These are phyloP conservation scores for Cavenderia fasciculata DNA, from an alignment of 78 protist species.

Conservation along the genomic window DNA sequence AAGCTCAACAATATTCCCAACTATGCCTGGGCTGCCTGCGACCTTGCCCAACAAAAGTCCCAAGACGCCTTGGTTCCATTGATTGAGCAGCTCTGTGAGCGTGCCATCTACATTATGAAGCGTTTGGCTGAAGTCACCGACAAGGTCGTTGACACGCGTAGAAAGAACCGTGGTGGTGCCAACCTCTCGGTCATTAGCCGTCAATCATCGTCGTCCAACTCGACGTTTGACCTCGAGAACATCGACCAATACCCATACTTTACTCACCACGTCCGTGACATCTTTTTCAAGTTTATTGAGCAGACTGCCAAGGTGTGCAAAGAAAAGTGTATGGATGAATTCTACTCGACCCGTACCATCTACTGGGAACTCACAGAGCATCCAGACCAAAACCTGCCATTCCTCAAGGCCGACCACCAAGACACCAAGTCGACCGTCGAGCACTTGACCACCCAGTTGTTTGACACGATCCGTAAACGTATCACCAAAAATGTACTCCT, in stretches of 20 bases:
- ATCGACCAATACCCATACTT: conserved; percentile 83
- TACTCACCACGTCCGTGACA: conserved; percentile 73
- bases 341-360: conserved; percentile 82
- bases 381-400: conserved; percentile 53
- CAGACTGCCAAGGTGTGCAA: conserved; percentile 71
- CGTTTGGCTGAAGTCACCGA: conserved; percentile 73
- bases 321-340: conserved; percentile 84
- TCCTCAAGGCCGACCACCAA: conserved; percentile 66
- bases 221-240: conserved; percentile 20
- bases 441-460: conserved; percentile 69
- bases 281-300: conserved; percentile 73
- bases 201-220: neutral
- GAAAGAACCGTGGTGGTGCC: conserved; percentile 20
- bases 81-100: conserved; percentile 79
- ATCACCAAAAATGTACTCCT: conserved; percentile 83
- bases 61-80: conserved; percentile 81
- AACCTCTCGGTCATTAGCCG: neutral
- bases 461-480: conserved; percentile 73
- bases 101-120: conserved; percentile 83
- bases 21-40: conserved; percentile 86
- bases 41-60: conserved; percentile 64
- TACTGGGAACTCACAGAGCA: conserved; percentile 86
- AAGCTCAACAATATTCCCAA: conserved; percentile 84
- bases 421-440: conserved; percentile 70
- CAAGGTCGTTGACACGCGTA: conserved; percentile 67